A percentile compares a stretch with the other conserved stretches of the same genome.
Evolutionary conservation across 495 filamentous ascomycete species (phyloP).

Genomic region (Penicillium turbatum): DNA sequence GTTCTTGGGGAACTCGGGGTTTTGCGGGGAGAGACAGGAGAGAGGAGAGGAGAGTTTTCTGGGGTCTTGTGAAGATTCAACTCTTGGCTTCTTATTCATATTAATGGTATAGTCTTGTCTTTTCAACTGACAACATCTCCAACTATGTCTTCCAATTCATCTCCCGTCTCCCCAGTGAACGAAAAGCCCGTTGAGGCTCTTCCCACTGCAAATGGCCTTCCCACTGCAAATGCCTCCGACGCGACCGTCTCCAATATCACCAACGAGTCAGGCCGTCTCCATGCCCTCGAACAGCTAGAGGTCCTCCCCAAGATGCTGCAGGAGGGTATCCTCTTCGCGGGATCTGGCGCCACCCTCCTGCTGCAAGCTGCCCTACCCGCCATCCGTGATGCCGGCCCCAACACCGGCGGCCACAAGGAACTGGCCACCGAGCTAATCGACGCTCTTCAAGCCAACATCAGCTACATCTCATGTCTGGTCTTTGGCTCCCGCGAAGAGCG

Average conservation of each 20-base stretch:
- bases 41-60: not conserved
- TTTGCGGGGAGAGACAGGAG: constrained; percentile 1
- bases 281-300: constrained; percentile 34
- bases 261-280: constrained; percentile 21
- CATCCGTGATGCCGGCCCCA: constrained; percentile 20
- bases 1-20: not conserved
- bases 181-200: constrained; percentile 12
- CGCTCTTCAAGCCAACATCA: constrained; percentile 32
- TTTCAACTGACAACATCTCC: not conserved
- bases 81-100: not conserved
- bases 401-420: constrained; percentile 13
- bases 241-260: constrained; percentile 3
- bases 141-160: constrained; percentile 15
- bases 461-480: constrained; percentile 39
- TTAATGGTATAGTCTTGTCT: not conserved
- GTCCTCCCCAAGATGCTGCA: constrained; percentile 40
- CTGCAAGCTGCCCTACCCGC: constrained; percentile 39
- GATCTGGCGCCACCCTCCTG: constrained; percentile 35
- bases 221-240: not conserved
- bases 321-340: constrained; percentile 40
- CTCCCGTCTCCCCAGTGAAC: constrained; percentile 21
- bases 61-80: not conserved
- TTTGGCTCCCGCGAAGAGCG: constrained; percentile 37
- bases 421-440: constrained; percentile 34
- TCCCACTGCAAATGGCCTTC: no score